These are phyloP conservation scores for Porodaedalea pini DNA, from an alignment of 1,284 basidiomycete species.

Conservation along the genomic window DNA sequence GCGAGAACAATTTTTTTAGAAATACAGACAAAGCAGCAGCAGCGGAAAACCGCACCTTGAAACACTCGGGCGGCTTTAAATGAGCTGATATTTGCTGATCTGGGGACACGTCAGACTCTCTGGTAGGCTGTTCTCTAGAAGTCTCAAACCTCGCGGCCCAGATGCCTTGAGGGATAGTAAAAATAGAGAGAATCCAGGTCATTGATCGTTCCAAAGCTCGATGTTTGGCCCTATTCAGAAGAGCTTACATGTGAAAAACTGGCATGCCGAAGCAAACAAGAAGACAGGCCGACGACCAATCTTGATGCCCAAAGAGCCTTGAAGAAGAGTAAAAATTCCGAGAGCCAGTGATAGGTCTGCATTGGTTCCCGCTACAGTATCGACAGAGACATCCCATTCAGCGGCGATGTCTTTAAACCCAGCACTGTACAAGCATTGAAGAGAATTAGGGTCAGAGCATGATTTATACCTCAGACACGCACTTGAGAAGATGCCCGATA, in stretches of 20 bases:
- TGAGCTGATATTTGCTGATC: slow-evolving; percentile 10
- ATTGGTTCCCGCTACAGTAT: slow-evolving; percentile 5
- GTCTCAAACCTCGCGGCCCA: slow-evolving; percentile 4
- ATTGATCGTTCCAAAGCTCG: background rate
- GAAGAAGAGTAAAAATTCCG: slow-evolving; percentile 13
- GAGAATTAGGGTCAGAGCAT: background rate
- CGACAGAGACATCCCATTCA: slow-evolving; percentile 9
- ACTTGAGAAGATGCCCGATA: slow-evolving; percentile 12
- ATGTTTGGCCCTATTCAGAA: background rate
- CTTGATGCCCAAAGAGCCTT: slow-evolving; percentile 16
- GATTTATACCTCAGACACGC: background rate
- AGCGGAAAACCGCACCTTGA: slow-evolving; percentile 8
- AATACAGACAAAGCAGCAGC: background rate
- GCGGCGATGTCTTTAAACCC: slow-evolving; percentile 15
- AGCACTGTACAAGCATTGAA: slow-evolving; percentile 6
- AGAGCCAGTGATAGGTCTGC: slow-evolving; percentile 13
- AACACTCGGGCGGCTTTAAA: slow-evolving; percentile 16
- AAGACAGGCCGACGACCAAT: slow-evolving; percentile 15
- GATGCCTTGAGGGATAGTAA: background rate
- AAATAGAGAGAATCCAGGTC: too few relatives aligned
- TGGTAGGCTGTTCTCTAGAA: background rate
- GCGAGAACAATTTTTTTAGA: background rate
- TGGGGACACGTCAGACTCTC: background rate
- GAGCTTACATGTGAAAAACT: slow-evolving; percentile 8
- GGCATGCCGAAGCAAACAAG: slow-evolving; percentile 11